phyloP scores from a whole-genome alignment of 345 rosid genomes.

The Theobroma cacao region DNA sequence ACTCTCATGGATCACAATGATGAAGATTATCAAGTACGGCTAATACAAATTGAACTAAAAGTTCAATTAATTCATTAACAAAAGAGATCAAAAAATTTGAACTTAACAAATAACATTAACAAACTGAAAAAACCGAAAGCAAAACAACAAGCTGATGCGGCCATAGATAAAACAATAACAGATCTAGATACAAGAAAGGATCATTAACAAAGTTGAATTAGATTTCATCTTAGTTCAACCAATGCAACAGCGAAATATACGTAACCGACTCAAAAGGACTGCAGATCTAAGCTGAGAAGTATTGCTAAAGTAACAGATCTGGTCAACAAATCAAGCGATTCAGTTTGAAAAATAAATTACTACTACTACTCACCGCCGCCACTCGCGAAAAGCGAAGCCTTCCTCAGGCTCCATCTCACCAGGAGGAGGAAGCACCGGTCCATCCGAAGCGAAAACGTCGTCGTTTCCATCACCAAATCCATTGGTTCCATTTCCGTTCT shows the following conservation, averaged over 20 bases:
- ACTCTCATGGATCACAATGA: background rate
- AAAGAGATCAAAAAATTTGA: background rate
- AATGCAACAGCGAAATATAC: slow-evolving; percentile 3
- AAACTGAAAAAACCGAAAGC: background rate
- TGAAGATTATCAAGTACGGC: background rate
- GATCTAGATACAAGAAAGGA: slow-evolving; percentile 2
- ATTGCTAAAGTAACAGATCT: slow-evolving; percentile 22
- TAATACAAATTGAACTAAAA: background rate
- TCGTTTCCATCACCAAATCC: slow-evolving; percentile 35
- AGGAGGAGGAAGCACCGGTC: slow-evolving; percentile 74
- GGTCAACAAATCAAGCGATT: slow-evolving; percentile 7
- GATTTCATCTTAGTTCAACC: background rate
- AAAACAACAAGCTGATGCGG: background rate
- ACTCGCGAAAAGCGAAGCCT: slow-evolving; percentile 66
- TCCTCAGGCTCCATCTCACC: slow-evolving; percentile 62
- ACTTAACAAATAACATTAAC: background rate
- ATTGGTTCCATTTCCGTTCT: slow-evolving; percentile 51
- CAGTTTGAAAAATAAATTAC: background rate
- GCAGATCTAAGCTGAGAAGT: slow-evolving; percentile 29
- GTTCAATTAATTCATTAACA: background rate
- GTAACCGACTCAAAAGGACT: background rate
- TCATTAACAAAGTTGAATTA: background rate
- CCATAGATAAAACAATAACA: background rate
- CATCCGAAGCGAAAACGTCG: slow-evolving; percentile 48
- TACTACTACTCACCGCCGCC: slow-evolving; percentile 64